phyloP scores from a whole-genome alignment of 1,284 basidiomycete species.

The Coniophora puteana region DNA sequence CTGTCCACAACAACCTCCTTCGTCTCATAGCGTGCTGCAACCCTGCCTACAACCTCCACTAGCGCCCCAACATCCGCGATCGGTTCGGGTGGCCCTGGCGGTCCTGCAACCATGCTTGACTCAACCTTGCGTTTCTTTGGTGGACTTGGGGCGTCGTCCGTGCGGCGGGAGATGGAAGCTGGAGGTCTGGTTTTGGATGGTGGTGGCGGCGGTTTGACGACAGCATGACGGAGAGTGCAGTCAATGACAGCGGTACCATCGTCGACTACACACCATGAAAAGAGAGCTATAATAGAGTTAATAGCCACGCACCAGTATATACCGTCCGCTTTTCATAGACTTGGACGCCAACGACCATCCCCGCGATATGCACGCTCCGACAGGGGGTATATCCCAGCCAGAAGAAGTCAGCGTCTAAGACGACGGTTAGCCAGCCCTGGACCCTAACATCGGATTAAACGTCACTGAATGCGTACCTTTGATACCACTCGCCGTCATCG shows the following conservation, averaged over 20 bases:
- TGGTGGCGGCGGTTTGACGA: constrained; percentile 12
- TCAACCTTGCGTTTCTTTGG: not conserved
- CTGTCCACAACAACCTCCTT: constrained; percentile 44
- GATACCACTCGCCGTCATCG: constrained; percentile 41
- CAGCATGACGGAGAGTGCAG: constrained; percentile 43
- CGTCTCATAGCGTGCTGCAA: constrained; percentile 37
- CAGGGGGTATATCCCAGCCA: constrained; percentile 73
- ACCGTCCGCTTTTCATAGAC: constrained; percentile 54
- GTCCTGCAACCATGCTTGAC: constrained; percentile 2
- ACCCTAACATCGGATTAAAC: not conserved
- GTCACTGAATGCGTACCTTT: constrained; percentile 29
- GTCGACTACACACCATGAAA: constrained; percentile 46
- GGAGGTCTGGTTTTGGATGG: constrained; percentile 1
- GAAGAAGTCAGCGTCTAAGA: constrained; percentile 50
- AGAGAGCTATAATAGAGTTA: not conserved
- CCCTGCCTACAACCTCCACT: constrained; percentile 47
- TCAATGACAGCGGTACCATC: constrained; percentile 71
- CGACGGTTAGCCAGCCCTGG: not conserved
- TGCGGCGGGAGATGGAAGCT: constrained; percentile 11
- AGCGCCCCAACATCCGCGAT: constrained; percentile 44
- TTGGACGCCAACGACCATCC: constrained; percentile 59
- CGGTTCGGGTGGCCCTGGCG: constrained; percentile 30
- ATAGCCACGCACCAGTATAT: constrained; percentile 45
- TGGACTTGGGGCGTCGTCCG: not conserved
- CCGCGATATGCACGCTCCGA: constrained; percentile 55